These are phyloP conservation scores for Xylariomycetidae sp. DNA, from an alignment of 2,329 filamentous ascomycete species.

Conservation along the genomic window DNA sequence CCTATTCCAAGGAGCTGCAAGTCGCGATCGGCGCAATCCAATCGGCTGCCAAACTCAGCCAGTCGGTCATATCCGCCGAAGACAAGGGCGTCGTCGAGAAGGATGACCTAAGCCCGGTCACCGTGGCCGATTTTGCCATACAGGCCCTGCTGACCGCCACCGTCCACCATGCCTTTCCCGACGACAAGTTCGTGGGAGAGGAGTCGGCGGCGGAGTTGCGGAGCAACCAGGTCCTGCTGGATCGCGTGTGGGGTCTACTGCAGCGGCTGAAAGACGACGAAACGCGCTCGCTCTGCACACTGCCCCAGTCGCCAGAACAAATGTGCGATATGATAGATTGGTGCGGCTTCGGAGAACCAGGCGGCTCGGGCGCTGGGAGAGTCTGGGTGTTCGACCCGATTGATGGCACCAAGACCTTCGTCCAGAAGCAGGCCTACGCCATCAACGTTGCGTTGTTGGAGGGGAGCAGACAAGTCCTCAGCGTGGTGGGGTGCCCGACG, in stretches of 20 bases:
- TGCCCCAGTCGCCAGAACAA: constrained; percentile 36
- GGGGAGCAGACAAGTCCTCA: constrained; percentile 44
- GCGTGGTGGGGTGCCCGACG: constrained; percentile 45
- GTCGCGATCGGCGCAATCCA: constrained; percentile 25
- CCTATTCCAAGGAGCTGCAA: constrained; percentile 23
- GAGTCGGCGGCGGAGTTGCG: constrained; percentile 47
- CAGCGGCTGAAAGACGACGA: constrained; percentile 23
- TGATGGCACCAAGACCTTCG: constrained; percentile 55
- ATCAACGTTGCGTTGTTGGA: constrained; percentile 52
- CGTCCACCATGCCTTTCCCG: constrained; percentile 45
- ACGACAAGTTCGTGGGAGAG: constrained; percentile 50
- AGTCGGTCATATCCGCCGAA: constrained; percentile 39
- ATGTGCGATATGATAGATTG: constrained; percentile 51
- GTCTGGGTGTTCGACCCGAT: constrained; percentile 59
- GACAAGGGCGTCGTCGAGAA: constrained; percentile 51
- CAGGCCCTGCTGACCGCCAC: constrained; percentile 50
- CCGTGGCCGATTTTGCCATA: constrained; percentile 55
- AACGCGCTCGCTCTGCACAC: constrained; percentile 19
- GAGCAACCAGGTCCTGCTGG: constrained; percentile 35
- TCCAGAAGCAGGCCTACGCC: constrained; percentile 50
- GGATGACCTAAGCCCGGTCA: constrained; percentile 52
- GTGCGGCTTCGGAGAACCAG: constrained; percentile 39
- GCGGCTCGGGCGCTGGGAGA: constrained; percentile 28
- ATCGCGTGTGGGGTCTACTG: constrained; percentile 45
- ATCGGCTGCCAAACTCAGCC: constrained; percentile 43